Evolutionary conservation across 345 rosid genomes (phyloP), one percentile per base, ranked within the genome.

Genomic region (Brassica rapa): DNA sequence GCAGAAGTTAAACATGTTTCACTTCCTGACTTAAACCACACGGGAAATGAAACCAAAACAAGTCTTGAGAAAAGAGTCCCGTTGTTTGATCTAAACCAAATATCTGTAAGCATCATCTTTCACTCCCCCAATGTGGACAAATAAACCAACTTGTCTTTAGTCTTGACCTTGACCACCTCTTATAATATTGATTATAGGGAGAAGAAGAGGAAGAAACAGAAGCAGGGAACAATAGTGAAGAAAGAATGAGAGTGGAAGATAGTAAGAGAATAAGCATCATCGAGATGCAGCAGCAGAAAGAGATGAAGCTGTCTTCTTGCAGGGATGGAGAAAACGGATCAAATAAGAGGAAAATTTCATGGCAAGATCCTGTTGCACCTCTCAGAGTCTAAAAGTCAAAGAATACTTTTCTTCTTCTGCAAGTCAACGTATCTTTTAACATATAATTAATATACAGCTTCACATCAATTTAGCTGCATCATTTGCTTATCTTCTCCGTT

Each of bases 261-360:
- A 67, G 68, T 80, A 75, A 75, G 75, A 79, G 70, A 55, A 63
- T 77, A 41, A 80, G 81, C 78, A 81, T 77, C 71, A 82, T 68
- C 14, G 94, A 85, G 24, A 69, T 69, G 23, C 75, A 68, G 46
- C 73, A 76, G 80, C 73, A 76, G 25, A 85, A 78, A 33, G 97
- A 91, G 15, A 62, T 85, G 82, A 89, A 83, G 83, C 56, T 89
- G 57, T 86, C 87, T 4, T 87, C 84, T 16, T 92, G 93, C 73
- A 88, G 95, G 77, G 87, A 73, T 51, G 79, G 84, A 0, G 89
- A 87, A 62, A 89, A 82, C 46, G 87, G 89, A 4, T 43, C 89
- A 6, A 89, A 91, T 75, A 92, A 92, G 90, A 87, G 98, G 85
- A 94, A 91, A 90, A 91, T 94, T 61, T 73, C 97, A 62, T 94